Conservation (phyloP, 305 asterid genomes). For the Rubia peregrina region DNA sequence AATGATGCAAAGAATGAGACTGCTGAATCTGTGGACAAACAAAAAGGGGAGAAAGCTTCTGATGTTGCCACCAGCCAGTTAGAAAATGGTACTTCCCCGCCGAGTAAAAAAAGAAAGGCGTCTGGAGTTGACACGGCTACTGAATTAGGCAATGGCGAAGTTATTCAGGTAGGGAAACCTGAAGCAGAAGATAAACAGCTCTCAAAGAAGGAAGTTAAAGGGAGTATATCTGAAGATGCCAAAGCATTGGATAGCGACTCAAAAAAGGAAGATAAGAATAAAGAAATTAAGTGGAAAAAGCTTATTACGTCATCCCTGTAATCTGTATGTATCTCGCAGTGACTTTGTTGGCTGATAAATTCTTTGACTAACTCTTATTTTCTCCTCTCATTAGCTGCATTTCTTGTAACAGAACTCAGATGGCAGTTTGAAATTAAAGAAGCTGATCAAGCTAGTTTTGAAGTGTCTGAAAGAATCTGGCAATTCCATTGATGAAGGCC, state of each 20-base stretch:
- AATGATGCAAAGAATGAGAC: constrained; percentile 24
- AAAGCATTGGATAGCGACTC: constrained; percentile 19
- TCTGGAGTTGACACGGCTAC: constrained; percentile 30
- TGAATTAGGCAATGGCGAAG: constrained; percentile 44
- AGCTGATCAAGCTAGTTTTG: constrained; percentile 47
- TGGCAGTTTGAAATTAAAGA: constrained; percentile 54
- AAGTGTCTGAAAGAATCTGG: constrained; percentile 59
- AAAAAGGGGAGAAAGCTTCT: constrained; percentile 33
- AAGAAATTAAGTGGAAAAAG: constrained; percentile 77
- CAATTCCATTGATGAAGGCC: constrained; percentile 33
- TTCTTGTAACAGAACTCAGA: constrained; percentile 50
- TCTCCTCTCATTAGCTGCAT: background rate
- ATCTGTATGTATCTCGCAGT: constrained; percentile 44
- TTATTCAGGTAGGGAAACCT: constrained; percentile 28
- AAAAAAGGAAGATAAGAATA: constrained; percentile 27
- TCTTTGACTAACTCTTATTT: background rate
- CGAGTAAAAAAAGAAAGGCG: constrained; percentile 59
- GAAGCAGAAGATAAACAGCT: constrained; percentile 27
- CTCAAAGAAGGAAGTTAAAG: constrained; percentile 45
- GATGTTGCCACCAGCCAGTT: constrained; percentile 23
- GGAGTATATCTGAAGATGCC: constrained; percentile 26
- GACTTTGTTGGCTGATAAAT: background rate
- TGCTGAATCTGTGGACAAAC: constrained; percentile 28
- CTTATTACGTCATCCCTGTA: constrained; percentile 59
- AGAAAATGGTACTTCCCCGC: constrained; percentile 30